Evolutionary conservation across 139 green algal genomes (phyloP).

Genomic region (Limnomonas spitsbergensis): DNA sequence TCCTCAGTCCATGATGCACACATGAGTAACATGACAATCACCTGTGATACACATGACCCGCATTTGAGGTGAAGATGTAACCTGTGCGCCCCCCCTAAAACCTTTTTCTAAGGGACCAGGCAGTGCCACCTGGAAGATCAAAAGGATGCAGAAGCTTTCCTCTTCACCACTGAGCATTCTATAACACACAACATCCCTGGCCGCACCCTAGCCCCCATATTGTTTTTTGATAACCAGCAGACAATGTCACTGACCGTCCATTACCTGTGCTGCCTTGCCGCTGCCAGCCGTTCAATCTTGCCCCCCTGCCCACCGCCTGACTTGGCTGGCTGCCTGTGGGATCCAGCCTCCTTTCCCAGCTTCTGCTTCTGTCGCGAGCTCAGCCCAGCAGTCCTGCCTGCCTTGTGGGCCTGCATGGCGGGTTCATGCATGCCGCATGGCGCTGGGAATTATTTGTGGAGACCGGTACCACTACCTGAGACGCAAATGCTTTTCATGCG

Average conservation of each 20-base stretch:
- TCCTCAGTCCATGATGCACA: too few species aligned
- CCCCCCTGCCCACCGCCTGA: constrained; percentile 11
- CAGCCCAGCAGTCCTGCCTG: constrained; percentile 60
- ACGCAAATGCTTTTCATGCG: background rate
- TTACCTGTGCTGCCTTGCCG: constrained; percentile 52
- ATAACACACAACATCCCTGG: too few species aligned
- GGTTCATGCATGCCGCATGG: background rate
- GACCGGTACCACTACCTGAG: too few species aligned
- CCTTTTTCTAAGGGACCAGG: too few species aligned
- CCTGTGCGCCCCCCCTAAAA: too few species aligned
- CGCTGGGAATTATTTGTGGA: too few species aligned
- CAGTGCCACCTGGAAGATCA: too few species aligned
- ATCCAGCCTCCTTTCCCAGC: constrained; percentile 43
- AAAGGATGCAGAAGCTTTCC: too few species aligned
- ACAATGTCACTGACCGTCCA: background rate
- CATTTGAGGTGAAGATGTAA: too few species aligned
- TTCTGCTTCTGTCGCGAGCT: constrained; percentile 73
- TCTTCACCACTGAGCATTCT: too few species aligned
- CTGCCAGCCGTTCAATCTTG: constrained; percentile 58
- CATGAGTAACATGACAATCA: too few species aligned
- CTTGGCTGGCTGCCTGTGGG: constrained; percentile 19
- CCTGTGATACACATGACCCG: too few species aligned
- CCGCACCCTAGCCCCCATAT: background rate
- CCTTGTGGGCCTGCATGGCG: constrained; percentile 70
- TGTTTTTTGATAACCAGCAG: background rate